A percentile compares a stretch with the other conserved stretches of the same genome.
Conservation (phyloP, 139 green algal genomes). For the Micractinium sp. region DNA sequence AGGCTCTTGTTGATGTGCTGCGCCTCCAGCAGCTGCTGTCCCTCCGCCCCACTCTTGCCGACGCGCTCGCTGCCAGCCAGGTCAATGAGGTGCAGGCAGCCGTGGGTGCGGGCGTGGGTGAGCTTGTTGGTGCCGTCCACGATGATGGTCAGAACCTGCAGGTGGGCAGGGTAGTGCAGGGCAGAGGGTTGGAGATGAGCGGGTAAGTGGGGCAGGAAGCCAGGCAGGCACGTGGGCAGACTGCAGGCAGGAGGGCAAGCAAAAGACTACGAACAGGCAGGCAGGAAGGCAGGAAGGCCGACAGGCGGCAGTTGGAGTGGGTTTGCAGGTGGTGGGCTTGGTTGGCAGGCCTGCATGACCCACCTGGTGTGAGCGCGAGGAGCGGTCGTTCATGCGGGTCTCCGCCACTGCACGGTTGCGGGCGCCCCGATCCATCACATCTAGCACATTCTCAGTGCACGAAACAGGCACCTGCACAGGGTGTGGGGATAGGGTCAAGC, state of each 20-base stretch:
- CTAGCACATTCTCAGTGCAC: constrained; percentile 74
- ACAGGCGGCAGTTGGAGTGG: not conserved
- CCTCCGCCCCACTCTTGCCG: constrained; percentile 80
- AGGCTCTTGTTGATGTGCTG: constrained; percentile 94
- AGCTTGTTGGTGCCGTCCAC: constrained; percentile 78
- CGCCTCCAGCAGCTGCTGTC: constrained; percentile 88
- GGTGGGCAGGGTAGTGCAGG: not conserved
- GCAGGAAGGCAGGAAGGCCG: not conserved
- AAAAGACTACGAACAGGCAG: too few relatives aligned
- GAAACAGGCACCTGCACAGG: constrained; percentile 63
- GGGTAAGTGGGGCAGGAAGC: too few relatives aligned
- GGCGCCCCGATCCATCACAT: constrained; percentile 77
- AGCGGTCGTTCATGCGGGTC: constrained; percentile 94
- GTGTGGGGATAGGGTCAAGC: not conserved
- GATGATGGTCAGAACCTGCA: constrained; percentile 82
- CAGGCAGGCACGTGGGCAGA: not conserved
- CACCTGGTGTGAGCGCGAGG: constrained; percentile 57
- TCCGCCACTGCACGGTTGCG: constrained; percentile 70
- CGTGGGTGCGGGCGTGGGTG: constrained; percentile 59
- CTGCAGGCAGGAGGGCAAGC: too few relatives aligned
- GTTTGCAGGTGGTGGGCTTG: too few relatives aligned
- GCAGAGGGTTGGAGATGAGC: not conserved
- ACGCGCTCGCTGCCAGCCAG: constrained; percentile 89
- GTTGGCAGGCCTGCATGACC: not conserved
- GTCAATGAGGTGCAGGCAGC: constrained; percentile 86